phyloP scores from a whole-genome alignment of 139 green algal species.

The Chlamydomonas sphaeroides region DNA sequence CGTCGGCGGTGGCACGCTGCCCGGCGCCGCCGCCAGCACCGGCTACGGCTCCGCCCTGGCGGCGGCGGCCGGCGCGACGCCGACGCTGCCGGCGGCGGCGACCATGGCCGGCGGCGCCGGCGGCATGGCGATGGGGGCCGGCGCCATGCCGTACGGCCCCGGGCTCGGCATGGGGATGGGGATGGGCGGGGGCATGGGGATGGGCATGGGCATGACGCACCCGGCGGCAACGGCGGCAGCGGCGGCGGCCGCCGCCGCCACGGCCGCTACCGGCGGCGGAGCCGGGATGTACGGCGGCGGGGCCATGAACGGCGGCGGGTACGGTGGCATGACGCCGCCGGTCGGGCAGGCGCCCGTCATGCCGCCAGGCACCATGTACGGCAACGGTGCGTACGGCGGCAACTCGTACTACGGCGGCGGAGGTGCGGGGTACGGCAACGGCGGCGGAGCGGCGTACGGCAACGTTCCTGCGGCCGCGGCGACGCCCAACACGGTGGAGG shows the following conservation, averaged over 20 bases:
- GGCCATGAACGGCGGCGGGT: background rate
- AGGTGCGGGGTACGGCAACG: background rate
- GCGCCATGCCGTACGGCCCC: background rate
- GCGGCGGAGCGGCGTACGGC: background rate
- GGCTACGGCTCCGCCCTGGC: constrained; percentile 4
- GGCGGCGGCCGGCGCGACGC: constrained; percentile 3
- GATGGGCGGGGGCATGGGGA: no score
- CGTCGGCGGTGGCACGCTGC: constrained; percentile 15
- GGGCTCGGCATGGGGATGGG: no score
- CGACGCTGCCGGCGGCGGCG: constrained; percentile 14
- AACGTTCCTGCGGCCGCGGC: background rate
- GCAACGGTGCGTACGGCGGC: background rate
- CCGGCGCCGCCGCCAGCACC: background rate
- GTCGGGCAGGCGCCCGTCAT: no score
- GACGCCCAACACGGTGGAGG: background rate
- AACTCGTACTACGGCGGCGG: background rate
- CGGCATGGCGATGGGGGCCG: background rate
- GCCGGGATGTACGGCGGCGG: background rate
- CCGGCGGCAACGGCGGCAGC: background rate
- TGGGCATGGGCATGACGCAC: background rate
- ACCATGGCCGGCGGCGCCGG: background rate
- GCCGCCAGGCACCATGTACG: no score
- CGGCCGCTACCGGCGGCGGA: background rate
- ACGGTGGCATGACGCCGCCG: no score
- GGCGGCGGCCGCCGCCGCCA: background rate